phyloP scores from a whole-genome alignment of 805 yeast species.

The Saccharomycopsis fibuligera region DNA sequence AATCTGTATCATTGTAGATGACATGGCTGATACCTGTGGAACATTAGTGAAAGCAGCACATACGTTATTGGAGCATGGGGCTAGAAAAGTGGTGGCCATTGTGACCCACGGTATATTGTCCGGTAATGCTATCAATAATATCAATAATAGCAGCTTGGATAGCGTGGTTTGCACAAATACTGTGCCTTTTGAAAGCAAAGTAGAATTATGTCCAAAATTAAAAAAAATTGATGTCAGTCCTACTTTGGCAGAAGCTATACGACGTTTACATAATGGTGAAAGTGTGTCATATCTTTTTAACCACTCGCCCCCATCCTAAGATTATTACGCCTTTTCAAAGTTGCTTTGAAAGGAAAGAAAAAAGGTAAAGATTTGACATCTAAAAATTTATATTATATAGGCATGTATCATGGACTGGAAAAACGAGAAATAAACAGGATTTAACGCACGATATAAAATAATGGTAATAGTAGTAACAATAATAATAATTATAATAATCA shows the following conservation, averaged over 20 bases:
- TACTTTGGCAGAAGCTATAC: slow-evolving; percentile 85
- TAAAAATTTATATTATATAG: too few relatives aligned
- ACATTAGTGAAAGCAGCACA: slow-evolving; percentile 94
- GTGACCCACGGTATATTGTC: slow-evolving; percentile 95
- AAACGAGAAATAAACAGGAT: too few relatives aligned
- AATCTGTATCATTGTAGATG: slow-evolving; percentile 84
- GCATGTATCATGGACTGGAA: too few relatives aligned
- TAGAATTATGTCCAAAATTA: slow-evolving; percentile 56
- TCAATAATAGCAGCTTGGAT: slow-evolving; percentile 60
- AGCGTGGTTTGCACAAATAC: slow-evolving; percentile 89
- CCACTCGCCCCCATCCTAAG: slow-evolving; percentile 41
- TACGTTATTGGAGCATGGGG: slow-evolving; percentile 71
- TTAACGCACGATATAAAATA: too few relatives aligned
- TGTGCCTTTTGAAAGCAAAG: slow-evolving; percentile 70
- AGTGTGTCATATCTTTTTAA: slow-evolving; percentile 82
- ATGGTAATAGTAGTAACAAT: too few relatives aligned
- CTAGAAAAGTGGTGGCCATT: slow-evolving; percentile 80
- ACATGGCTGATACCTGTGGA: slow-evolving; percentile 99
- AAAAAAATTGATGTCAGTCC: slow-evolving; percentile 82
- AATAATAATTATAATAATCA: too few relatives aligned
- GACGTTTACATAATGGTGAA: slow-evolving; percentile 95
- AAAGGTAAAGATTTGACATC: too few relatives aligned
- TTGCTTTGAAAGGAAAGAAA: too few relatives aligned
- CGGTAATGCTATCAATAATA: slow-evolving; percentile 70
- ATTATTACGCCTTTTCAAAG: too few relatives aligned